Base-by-base conservation (phyloP, 140 eudicot genomes). In the Anethum foeniculum region DNA sequence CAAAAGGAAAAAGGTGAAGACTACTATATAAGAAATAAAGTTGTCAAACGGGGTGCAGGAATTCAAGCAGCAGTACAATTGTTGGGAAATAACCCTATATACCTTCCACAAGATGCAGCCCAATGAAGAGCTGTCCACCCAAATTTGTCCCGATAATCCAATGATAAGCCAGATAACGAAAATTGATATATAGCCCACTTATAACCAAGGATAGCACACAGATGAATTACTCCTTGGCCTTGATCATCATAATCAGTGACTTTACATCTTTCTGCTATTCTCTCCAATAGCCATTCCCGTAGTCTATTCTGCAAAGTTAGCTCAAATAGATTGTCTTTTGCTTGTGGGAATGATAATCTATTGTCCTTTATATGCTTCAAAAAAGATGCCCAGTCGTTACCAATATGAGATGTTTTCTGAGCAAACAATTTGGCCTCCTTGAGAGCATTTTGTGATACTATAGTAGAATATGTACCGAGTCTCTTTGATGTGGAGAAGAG, bases 111-210 rank as follows among this genome's bases (percentile, higher is more conserved):
- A 84, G 88, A 88, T 80, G 97, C 97, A 85, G 99, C 99, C 99
- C 99, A 95, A 84, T 95, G 99, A 82, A 95, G 96, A 83, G 99
- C 97, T 3, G 99, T 95, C 99, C 99, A 95, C 75, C 99, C 99
- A 84, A 18, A 85, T 81, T 91, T 95, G 81, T 95, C 99, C 72
- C 99, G 90, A 71, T 84, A 91, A 87, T 95, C 97, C 83, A 95
- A 86, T 36, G 99, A 95, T 79, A 95, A 86, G 23, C 97, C 93
- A 2, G 97, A 89, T 88, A 88, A 86, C 13, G 97, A 87, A 85
- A 85, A 91, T n/a, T 94, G 93, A 71, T 84, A 86, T 52, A 95
- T 85, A 56, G 96, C 97, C 99, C 99, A 95, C 15, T 89, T 89
- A 81, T 91, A 95, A 79, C 88, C 97, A 68, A 95, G 89, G 83